These are phyloP conservation scores for Phytophthora pisi DNA, from an alignment of 352 stramenopile species.

Conservation along the genomic window DNA sequence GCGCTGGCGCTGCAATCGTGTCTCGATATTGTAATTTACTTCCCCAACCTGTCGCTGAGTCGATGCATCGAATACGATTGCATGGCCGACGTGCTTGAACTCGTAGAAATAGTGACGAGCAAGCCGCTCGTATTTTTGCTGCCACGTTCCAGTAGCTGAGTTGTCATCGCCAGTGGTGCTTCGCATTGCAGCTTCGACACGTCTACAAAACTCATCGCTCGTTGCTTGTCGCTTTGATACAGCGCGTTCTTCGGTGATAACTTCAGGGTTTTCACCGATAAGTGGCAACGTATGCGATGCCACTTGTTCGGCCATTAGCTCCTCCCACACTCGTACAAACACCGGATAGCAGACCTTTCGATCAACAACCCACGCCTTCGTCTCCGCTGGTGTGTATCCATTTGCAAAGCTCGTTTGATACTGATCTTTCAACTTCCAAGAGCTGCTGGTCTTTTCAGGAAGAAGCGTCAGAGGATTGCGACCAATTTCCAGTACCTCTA, in stretches of 20 bases:
- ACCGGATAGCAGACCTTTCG: slow-evolving; percentile 53
- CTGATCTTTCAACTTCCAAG: slow-evolving; percentile 60
- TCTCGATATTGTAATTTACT: slow-evolving; percentile 17
- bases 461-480: slow-evolving; percentile 59
- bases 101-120: slow-evolving; percentile 76
- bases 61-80: slow-evolving; percentile 38
- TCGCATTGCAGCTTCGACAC: slow-evolving; percentile 41
- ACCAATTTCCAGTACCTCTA: slow-evolving; percentile 65
- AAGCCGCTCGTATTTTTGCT: slow-evolving; percentile 56
- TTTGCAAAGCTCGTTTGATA: slow-evolving; percentile 54
- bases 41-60: slow-evolving; percentile 9
- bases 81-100: slow-evolving; percentile 69
- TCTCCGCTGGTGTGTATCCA: slow-evolving; percentile 58
- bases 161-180: background rate
- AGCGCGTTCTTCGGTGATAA: background rate
- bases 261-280: background rate
- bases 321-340: slow-evolving; percentile 56
- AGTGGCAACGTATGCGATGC: slow-evolving; percentile 1
- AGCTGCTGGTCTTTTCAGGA: slow-evolving; percentile 70
- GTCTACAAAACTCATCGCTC: slow-evolving; percentile 53
- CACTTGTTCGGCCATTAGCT: slow-evolving; percentile 7
- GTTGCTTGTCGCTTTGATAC: slow-evolving; percentile 1
- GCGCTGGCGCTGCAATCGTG: slow-evolving; percentile 29
- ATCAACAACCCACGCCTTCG: slow-evolving; percentile 59
- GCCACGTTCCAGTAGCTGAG: slow-evolving; percentile 34